Base-by-base conservation (phyloP, 2,329 filamentous ascomycete species). In the Cordyceps militaris region DNA sequence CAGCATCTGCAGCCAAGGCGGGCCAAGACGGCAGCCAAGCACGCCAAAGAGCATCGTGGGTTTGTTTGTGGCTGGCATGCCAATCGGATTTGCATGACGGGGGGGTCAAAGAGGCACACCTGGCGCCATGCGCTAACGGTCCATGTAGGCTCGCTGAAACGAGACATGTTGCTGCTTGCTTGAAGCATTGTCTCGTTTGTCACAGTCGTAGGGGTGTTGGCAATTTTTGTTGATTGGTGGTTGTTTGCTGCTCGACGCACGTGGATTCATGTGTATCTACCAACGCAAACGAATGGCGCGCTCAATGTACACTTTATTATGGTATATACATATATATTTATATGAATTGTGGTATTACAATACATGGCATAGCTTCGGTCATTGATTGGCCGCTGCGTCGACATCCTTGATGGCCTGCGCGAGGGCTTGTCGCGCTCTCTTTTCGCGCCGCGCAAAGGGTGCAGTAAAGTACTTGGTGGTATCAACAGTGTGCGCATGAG, bases 401-500 rank as follows among this genome's bases (percentile, higher is more conserved):
- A 36, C 48, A 5, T 68, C 63, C 16, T 61, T 60, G 24, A 70
- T 28, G 1, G 64, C 67, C 23, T 64, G 61, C 4, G 60, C 73
- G 56, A 84, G 67, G 10, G 76, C 72, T 67, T 70, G 74, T 6
- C 72, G 73, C 0, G 84, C 85, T 65, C 72, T 75, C 48, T 71
- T 71, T 66, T 89, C 85, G 36, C 75, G 72, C 65, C 71, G 76
- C 58, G 79, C 72, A 64, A 89, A 84, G 0, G 73, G 71, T 1
- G 74, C 71, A 65, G 85, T 86, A 65, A 88, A 88, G 43, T 81
- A 69, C 49, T 74, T 72, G 28, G 81, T 80, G 43, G 89, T 68
- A 13, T 80, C 76, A 30, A 70, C 70, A 61, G 83, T 82, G 77
- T 92, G 91, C 49, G 88, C 89, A 76, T 95, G 90, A 59, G 87